Base-by-base conservation (phyloP, 352 stramenopile genomes). In the Phytophthora tentaculata region DNA sequence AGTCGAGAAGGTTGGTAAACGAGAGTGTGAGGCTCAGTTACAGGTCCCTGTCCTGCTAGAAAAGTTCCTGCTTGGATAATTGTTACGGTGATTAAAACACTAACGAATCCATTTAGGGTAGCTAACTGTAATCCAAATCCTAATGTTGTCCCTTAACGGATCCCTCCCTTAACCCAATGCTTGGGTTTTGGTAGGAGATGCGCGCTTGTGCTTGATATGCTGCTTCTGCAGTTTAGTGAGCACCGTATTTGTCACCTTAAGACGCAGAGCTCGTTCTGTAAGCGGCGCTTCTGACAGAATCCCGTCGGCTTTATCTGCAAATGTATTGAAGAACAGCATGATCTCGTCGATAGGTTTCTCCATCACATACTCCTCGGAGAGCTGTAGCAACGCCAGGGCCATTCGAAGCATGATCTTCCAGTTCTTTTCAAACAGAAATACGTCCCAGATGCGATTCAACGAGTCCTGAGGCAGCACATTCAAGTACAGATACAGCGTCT, bases 251-350 rank as follows among this genome's bases (percentile, higher is more conserved):
- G 88, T 96, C 39, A 95, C 75, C 64, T 96, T 96, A 57, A 93
- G 80, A 20, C 74, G 56, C 26, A 96, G 67, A 4, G 85, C 86
- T 13, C 71, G 71, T 20, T 79, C 53, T 0, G 88, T 61, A 2
- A 96, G 69, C 44, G 65, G 55, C 8, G 83, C 39, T 12, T 78
- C 69, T n/a, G 81, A 79, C 32, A 95, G 76, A 29, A 93, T 48
- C 20, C 86, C 76, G 12, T 91, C 73, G 4, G 74, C 76, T 20
- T 83, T 71, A 52, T 80, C 75, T 28, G 74, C 71, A 54, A 94
- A 96, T 13, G 88, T 95, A 66, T 95, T 96, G 67, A 96, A 88
- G 55, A 95, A 94, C 61, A 89, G 77, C 84, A 94, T 96, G 29
- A 95, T 81, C 58, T 94, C 76, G 66, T 96, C 88, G 41, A 95